phyloP scores from a whole-genome alignment of 441 rosid species.

The Geranium incanum region DNA sequence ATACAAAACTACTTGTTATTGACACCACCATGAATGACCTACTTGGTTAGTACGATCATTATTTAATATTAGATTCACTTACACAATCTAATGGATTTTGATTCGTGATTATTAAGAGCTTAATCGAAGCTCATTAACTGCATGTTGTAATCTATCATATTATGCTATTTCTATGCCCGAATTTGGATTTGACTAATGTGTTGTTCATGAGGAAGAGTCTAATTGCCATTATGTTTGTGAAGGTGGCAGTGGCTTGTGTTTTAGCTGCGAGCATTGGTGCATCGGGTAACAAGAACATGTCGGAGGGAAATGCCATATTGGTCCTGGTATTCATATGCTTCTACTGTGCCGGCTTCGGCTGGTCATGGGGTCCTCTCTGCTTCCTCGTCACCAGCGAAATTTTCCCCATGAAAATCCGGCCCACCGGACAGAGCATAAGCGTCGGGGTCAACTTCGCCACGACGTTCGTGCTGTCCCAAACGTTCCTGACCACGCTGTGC shows the following conservation, averaged over 20 bases:
- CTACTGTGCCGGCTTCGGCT: conserved; percentile 74
- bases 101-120: too few relatives aligned
- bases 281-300: conserved; percentile 39
- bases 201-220: too few relatives aligned
- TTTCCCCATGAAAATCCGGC: conserved; percentile 63
- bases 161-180: too few relatives aligned
- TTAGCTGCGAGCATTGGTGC: conserved; percentile 43
- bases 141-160: too few relatives aligned
- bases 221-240: not conserved
- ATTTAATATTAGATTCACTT: too few relatives aligned
- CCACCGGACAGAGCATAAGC: conserved; percentile 72
- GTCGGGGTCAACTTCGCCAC: conserved; percentile 54
- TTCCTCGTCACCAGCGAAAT: conserved; percentile 86
- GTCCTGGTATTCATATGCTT: conserved; percentile 56
- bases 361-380: conserved; percentile 84
- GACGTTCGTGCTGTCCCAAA: conserved; percentile 62
- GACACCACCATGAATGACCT: too few relatives aligned
- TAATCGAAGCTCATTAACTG: too few relatives aligned
- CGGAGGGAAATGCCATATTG: conserved; percentile 36
- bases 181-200: too few relatives aligned
- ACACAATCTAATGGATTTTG: too few relatives aligned
- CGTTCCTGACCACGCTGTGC: conserved; percentile 67
- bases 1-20: too few relatives aligned
- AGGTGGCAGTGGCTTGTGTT: conserved; percentile 47
- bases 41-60: too few relatives aligned